These are phyloP conservation scores for Penicillium sp. DNA, from an alignment of 2,329 filamentous ascomycete genomes.

Conservation along the genomic window DNA sequence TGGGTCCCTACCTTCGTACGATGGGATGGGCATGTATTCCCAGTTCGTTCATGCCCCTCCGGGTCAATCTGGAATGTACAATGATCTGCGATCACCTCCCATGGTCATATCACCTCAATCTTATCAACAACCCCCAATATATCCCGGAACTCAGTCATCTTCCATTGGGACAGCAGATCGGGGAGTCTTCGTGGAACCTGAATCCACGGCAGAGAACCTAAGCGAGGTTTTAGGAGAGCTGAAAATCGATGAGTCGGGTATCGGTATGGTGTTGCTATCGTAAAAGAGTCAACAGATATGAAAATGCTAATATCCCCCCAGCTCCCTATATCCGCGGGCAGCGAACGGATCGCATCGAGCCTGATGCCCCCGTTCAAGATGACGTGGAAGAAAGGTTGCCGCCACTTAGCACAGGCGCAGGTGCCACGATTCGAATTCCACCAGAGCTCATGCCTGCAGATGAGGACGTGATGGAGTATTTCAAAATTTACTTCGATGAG, in stretches of 20 bases:
- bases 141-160: slow-evolving; percentile 26
- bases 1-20: slow-evolving; percentile 47
- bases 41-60: slow-evolving; percentile 36
- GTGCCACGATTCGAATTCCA: slow-evolving; percentile 81
- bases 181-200: slow-evolving; percentile 58
- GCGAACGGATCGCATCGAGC: slow-evolving; percentile 50
- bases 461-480: slow-evolving; percentile 77
- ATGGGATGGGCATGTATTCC: slow-evolving; percentile 42
- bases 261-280: slow-evolving; percentile 60
- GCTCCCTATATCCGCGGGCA: slow-evolving; percentile 81
- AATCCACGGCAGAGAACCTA: slow-evolving; percentile 71
- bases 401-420: slow-evolving; percentile 66
- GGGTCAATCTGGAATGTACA: slow-evolving; percentile 32
- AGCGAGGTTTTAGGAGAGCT: slow-evolving; percentile 81
- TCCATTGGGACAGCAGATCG: slow-evolving; percentile 37
- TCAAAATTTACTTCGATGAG: slow-evolving; percentile 85
- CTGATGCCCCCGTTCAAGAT: slow-evolving; percentile 61
- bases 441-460: slow-evolving; percentile 91
- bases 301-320: slow-evolving; percentile 33
- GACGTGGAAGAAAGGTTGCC: slow-evolving; percentile 73
- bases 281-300: neutral
- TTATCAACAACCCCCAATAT: slow-evolving; percentile 32
- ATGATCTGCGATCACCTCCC: slow-evolving; percentile 31
- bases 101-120: slow-evolving; percentile 31
- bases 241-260: slow-evolving; percentile 82